Conservation (phyloP, 441 rosid species). For the Brassica balearica region DNA sequence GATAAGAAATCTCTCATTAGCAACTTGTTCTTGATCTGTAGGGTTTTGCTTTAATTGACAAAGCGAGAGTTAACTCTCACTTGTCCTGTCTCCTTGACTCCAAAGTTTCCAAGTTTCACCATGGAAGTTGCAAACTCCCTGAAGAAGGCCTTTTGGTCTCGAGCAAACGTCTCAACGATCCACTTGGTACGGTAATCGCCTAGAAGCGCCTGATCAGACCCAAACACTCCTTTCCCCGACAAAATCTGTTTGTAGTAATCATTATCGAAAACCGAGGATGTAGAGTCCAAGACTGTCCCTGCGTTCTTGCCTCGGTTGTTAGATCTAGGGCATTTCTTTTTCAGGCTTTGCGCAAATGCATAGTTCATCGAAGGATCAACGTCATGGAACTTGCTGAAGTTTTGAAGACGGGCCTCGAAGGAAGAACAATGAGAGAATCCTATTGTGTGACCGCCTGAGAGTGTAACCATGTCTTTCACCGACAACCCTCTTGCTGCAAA, state of each 20-base stretch:
- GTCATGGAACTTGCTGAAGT: slow-evolving; percentile 60
- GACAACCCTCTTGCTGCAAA: too few relatives aligned
- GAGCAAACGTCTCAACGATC: slow-evolving; percentile 65
- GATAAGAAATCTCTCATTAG: slow-evolving; percentile 31
- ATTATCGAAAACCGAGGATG: slow-evolving; percentile 65
- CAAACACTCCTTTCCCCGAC: slow-evolving; percentile 65
- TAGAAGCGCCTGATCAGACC: slow-evolving; percentile 66
- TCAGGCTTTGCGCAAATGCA: slow-evolving; percentile 53
- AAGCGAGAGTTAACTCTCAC: slow-evolving; percentile 59
- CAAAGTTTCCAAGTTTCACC: slow-evolving; percentile 75
- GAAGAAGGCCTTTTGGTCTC: slow-evolving; percentile 67
- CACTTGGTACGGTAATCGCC: slow-evolving; percentile 60
- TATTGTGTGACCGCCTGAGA: too few relatives aligned
- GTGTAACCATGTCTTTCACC: too few relatives aligned
- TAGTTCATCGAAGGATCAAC: slow-evolving; percentile 64
- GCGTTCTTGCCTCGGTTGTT: slow-evolving; percentile 57
- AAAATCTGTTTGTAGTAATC: slow-evolving; percentile 64
- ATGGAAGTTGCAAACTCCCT: slow-evolving; percentile 70
- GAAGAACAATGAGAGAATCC: too few relatives aligned
- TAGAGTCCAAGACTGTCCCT: slow-evolving; percentile 70
- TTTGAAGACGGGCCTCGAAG: slow-evolving; percentile 49
- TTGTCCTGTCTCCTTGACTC: slow-evolving; percentile 65
- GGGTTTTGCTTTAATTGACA: slow-evolving; percentile 44
- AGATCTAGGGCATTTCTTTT: slow-evolving; percentile 53
- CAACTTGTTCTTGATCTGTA: background rate